Evolutionary conservation across 495 filamentous ascomycete species (phyloP), one percentile per base, ranked within the genome.

Genomic region (Penicillium argentinense): DNA sequence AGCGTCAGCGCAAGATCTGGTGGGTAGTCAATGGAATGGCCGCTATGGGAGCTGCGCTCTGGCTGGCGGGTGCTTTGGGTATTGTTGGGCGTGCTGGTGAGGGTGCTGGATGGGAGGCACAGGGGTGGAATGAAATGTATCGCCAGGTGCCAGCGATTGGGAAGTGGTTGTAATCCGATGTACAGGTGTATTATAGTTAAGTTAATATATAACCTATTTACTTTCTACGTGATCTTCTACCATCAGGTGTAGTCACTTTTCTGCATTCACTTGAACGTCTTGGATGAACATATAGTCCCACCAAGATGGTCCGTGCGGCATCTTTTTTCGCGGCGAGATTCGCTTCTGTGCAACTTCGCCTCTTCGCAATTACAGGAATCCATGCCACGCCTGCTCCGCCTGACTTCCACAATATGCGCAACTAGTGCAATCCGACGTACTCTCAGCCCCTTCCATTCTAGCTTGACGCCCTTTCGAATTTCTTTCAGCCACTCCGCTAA

Each of bases 51-150:
- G 71, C 81, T 16, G 78, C 64, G 0, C 32, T 88, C 22, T 97
- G 91, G 91, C 77, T 91, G 43, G 87, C 83, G 1, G 91, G 91
- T 25, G 82, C 88, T 6, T 66, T 95, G 39, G 87, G 87, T 0
- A 72, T 96, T 36, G 80, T 96, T 19, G 88, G 83, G 12, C 74
- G 81, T 53, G 86, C 74, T n/a, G 90, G 91, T 0, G 63, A 64
- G 46, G 82, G 79, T 8, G 66, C 73, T 14, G 89, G 89, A 2
- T 97, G 89, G 86, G 72, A 95, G 18, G 89, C 81, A 18, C 86
- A 78, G 55, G 68, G 85, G 14, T 96, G 89, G 72, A 88, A 96
- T 66, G 69, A 80, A 37, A 68, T 86, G 50, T 86, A 84, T 64
- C 71, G 60, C 44, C 64, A 59, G 32, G 71, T 83, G 16, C 80